Percentiles rank a stretch among this genome's conserved stretches.
These are phyloP conservation scores for Neoboletus brunneissimus DNA, from an alignment of 768 basidiomycete species.

Conservation along the genomic window DNA sequence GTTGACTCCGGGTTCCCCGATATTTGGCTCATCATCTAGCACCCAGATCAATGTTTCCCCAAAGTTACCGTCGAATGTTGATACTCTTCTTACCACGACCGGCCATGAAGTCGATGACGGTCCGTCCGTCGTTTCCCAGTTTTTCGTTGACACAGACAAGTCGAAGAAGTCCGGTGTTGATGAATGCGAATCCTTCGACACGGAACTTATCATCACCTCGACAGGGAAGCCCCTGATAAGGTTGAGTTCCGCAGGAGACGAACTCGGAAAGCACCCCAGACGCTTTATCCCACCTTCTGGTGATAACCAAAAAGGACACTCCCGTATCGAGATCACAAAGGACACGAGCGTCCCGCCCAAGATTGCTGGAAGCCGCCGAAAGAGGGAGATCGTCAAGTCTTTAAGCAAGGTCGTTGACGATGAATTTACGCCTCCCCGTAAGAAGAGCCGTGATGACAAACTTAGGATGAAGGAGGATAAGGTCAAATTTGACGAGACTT, in stretches of 20 bases:
- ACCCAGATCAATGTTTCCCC: slow-evolving; percentile 16
- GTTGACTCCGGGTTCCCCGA: slow-evolving; percentile 6
- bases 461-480: not conserved
- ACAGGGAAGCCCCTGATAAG: not conserved
- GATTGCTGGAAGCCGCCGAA: slow-evolving; percentile 27
- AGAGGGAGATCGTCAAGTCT: slow-evolving; percentile 18
- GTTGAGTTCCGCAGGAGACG: not conserved
- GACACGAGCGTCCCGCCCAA: slow-evolving; percentile 7
- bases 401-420: slow-evolving; percentile 10
- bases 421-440: slow-evolving; percentile 13
- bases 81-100: not conserved
- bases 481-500: not conserved
- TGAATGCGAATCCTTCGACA: not conserved
- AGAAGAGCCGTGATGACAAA: slow-evolving; percentile 18
- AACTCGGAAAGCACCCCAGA: not conserved
- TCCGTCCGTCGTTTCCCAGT: not conserved
- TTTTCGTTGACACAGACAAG: not conserved
- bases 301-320: not conserved
- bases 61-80: not conserved
- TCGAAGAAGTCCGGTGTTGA: not conserved
- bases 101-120: not conserved
- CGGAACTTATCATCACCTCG: not conserved
- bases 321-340: not conserved
- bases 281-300: not conserved
- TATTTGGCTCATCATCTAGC: slow-evolving; percentile 11